phyloP scores from a whole-genome alignment of 257 asterid species.

The Solanum infundibuliforme region DNA sequence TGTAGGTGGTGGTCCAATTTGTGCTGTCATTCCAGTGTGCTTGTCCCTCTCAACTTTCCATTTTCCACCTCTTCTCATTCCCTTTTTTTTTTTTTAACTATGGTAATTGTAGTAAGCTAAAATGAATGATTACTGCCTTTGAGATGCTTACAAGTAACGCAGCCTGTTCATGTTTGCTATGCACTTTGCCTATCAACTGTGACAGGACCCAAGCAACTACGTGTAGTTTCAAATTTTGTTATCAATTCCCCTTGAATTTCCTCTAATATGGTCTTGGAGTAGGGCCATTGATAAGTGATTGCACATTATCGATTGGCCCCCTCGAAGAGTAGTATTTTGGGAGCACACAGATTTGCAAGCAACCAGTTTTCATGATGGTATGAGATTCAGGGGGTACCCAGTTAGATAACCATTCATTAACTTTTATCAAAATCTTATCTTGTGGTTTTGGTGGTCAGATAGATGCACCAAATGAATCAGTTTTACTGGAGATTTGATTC shows the following conservation, averaged over 20 bases:
- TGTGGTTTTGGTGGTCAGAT: not conserved
- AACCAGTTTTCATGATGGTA: not conserved
- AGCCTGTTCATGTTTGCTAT: not conserved
- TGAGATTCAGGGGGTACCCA: not conserved
- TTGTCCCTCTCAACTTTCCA: not conserved
- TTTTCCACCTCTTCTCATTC: not conserved
- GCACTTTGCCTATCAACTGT: not conserved
- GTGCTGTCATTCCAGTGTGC: not conserved
- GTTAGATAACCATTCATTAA: not conserved
- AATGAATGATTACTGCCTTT: too few relatives aligned
- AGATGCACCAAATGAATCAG: not conserved
- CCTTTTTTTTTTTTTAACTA: not conserved
- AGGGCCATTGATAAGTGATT: not conserved
- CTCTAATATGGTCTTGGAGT: not conserved
- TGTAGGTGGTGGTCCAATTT: conserved; percentile 7
- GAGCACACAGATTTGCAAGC: not conserved
- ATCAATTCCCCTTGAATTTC: not conserved
- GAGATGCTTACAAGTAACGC: not conserved
- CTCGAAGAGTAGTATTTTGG: not conserved
- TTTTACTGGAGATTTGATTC: not conserved
- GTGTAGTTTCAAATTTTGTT: not conserved
- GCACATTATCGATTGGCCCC: not conserved
- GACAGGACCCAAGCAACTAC: not conserved
- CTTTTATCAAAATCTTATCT: not conserved
- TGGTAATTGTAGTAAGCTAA: not conserved